phyloP scores from a whole-genome alignment of 2,329 filamentous ascomycete species.

The Aspergillus pseudoglaucus region DNA sequence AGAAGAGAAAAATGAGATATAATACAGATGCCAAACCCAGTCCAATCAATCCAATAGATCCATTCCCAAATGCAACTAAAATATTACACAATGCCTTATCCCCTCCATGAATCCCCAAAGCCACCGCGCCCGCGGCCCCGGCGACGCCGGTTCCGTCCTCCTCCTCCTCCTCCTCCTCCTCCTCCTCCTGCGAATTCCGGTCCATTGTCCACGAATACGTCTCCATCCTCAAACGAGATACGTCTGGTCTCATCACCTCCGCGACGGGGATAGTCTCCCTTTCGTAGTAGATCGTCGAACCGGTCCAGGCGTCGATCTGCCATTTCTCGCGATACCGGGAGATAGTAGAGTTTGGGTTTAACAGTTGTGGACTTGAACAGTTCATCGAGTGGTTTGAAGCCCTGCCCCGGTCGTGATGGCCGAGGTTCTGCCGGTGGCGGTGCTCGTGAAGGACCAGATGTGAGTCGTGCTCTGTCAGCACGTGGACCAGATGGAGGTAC shows the following conservation, averaged over 20 bases:
- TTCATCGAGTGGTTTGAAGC: constrained; percentile 53
- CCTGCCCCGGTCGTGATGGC: constrained; percentile 25
- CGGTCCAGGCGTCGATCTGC: constrained; percentile 59
- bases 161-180: constrained; percentile 15
- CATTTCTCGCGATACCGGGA: constrained; percentile 59
- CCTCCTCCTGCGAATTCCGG: constrained; percentile 51
- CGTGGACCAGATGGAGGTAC: constrained; percentile 25
- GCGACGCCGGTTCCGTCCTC: neutral
- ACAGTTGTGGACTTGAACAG: constrained; percentile 54
- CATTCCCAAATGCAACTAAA: neutral
- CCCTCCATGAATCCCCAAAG: constrained; percentile 18
- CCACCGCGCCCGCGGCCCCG: constrained; percentile 26
- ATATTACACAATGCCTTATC: constrained; percentile 2
- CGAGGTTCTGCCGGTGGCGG: constrained; percentile 11
- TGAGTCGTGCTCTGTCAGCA: constrained; percentile 15
- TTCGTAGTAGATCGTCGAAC: constrained; percentile 42
- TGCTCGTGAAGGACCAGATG: constrained; percentile 16
- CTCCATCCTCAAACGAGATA: constrained; percentile 65
- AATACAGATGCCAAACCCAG: neutral
- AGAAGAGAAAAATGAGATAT: neutral
- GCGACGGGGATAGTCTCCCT: constrained; percentile 29
- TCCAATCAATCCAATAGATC: neutral
- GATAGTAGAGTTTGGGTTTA: constrained; percentile 60
- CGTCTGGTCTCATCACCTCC: constrained; percentile 56
- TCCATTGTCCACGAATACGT: constrained; percentile 63